Base-by-base conservation (phyloP, 2,329 filamentous ascomycete species). In the Colletotrichum chlorophyti region DNA sequence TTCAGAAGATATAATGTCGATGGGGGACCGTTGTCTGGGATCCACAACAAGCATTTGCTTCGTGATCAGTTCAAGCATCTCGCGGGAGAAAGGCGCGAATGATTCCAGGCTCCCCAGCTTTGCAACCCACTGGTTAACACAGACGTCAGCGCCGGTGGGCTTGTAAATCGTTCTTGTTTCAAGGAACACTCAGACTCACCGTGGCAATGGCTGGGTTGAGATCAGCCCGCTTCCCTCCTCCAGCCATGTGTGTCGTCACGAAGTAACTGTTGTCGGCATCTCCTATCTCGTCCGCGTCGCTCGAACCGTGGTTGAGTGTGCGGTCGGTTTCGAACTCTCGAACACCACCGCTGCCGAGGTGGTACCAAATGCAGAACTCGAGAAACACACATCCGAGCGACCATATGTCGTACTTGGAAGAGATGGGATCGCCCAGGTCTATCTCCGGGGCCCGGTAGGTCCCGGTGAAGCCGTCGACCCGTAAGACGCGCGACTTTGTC, bases 311-410 rank as follows among this genome's bases (percentile, higher is more conserved):
- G 12, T 38, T n/a, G 14, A 10, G 24, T 3, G n/a, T 38, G 38
- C 46, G 31, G 9, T 31, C 38, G 17, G 27, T 52, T 32, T 21
- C 15, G 31, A 53, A 24, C 6, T 21, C 34, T 19, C 27, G 14
- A 5, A 50, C 23, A 2, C 7, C 26, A 1, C 37, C 35, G 7
- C n/a, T 15, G 2, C 49, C 54, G 11, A 46, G 31, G 2, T 54
- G 6, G 24, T 47, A 58, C 67, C 68, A 70, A 6, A 68, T 60
- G 34, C 66, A 29, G 15, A 64, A 66, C 49, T 70, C 68, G 1
- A 70, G 34, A n/a, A 63, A 63, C 10, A 69, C 63, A 26, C 68
- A 70, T 0, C 68, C 69, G 35, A 70, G 60, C 8, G 64, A 64
- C 68, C 68, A 70, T 2, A 66, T 61, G 34, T 70, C 68, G 29